Base-by-base conservation (phyloP, 1,139 yeast genomes). In the Lodderomyces metapsilosis region DNA sequence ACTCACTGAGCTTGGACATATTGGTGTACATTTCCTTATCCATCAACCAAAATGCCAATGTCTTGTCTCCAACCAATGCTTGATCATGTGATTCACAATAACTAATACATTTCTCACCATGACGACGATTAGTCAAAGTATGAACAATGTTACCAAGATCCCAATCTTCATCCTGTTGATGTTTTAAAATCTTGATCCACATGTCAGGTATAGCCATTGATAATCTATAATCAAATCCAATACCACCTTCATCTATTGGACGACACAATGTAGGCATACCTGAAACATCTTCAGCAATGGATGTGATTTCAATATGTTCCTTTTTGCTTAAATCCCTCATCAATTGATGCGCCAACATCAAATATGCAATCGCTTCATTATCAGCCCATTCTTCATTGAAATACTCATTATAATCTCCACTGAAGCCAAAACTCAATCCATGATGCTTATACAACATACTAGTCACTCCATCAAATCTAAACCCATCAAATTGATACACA, bases 131-230 rank as follows among this genome's bases (percentile, higher is more conserved):
- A 35, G 95, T 83, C 53, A 92, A 75, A 1, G 95, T 88, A 57
- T 79, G 84, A 17, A 83, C 84, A 45, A 92, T 88, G 47, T 75
- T 71, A 25, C 85, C 91, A 68, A 92, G 63, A 56, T 91, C 89
- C 98, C 98, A 92, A 42, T 88, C 85, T 49, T 91, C 96, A 60
- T 92, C 98, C 30, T 67, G 57, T 48, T 76, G 69, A 58, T 91
- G 97, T 60, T 92, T 92, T 53, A 92, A 67, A 40, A 89, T 66
- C 62, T 92, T 92, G 66, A 92, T 92, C 98, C 98, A 92, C 98
- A 91, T 91, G 62, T 92, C 98, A 5, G 98, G 98, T 46, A 92
- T 75, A 1, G 98, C 98, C 98, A 92, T 92, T 2, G 96, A 94
- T 44, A 92, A 71, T 51, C 98, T 74, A 61, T 91, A 92, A 59